Percentiles rank a stretch among this genome's conserved stretches.
Evolutionary conservation across 1,139 yeast genomes (phyloP).

Genomic region (Tardiomyces blankii): DNA sequence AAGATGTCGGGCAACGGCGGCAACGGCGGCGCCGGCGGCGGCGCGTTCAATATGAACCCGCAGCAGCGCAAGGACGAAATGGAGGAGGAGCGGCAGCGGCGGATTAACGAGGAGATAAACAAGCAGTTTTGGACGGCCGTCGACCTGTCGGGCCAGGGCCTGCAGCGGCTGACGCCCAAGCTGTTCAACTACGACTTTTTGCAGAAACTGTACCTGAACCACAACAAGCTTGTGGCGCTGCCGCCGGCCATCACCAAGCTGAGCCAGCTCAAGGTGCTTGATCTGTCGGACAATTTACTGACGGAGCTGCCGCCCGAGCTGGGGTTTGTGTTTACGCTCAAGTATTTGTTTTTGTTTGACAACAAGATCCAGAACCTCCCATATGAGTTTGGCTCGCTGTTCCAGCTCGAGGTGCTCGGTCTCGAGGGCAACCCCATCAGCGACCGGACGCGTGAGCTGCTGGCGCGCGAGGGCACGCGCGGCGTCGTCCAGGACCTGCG

Average conservation of each 20-base stretch:
- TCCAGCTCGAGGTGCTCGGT: slow-evolving; percentile 78
- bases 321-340: slow-evolving; percentile 71
- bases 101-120: slow-evolving; percentile 57
- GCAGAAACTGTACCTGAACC: slow-evolving; percentile 78
- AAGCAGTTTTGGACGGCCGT: slow-evolving; percentile 90
- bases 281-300: slow-evolving; percentile 68
- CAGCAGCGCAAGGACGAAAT: slow-evolving; percentile 50
- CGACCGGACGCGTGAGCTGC: slow-evolving; percentile 47
- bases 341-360: slow-evolving; percentile 79
- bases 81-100: slow-evolving; percentile 66
- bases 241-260: slow-evolving; percentile 66
- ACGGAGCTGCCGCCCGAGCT: slow-evolving; percentile 67
- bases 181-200: slow-evolving; percentile 75
- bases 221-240: slow-evolving; percentile 59
- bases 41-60: slow-evolving; percentile 15
- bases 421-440: slow-evolving; percentile 89
- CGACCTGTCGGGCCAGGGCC: slow-evolving; percentile 85
- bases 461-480: slow-evolving; percentile 77
- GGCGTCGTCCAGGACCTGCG: slow-evolving; percentile 71
- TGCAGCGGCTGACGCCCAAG: slow-evolving; percentile 57
- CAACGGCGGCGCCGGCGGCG: slow-evolving; percentile 35
- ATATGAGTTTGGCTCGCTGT: slow-evolving; percentile 72
- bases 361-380: slow-evolving; percentile 72
- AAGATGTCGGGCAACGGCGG: slow-evolving; percentile 30
- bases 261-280: slow-evolving; percentile 69